Base-by-base conservation (phyloP, 2,329 filamentous ascomycete genomes). In the Monosporascus sp. region DNA sequence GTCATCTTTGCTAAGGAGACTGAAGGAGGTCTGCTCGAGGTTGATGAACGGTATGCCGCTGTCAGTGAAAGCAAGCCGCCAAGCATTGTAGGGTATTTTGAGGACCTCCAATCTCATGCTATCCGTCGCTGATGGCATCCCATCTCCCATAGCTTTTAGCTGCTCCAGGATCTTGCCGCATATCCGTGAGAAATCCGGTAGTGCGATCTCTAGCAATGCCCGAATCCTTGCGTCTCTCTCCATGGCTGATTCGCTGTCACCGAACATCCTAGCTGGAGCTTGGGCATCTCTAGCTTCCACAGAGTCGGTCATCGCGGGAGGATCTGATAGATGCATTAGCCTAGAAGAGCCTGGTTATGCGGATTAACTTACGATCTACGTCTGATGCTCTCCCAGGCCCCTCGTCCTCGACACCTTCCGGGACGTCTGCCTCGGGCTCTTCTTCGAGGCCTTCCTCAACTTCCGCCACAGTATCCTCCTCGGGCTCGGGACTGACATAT, bases 161-260 rank as follows among this genome's bases (percentile, higher is more conserved):
- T 54, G 43, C 22, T 48, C 51, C 20, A 58, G 58, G 27, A 60
- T 52, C 20, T 55, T 62, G 9, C 52, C 55, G 43, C 55, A 59
- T 57, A 63, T 63, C 37, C 59, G 60, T 17, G 43, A 47, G 35
- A 65, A 53, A 46, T 64, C 63, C 15, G 64, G 64, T 20, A 65
- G 53, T 31, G 62, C 64, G 53, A 61, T 63, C 41, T 66, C 59
- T 27, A 65, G 45, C 47, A 65, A 51, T 35, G 65, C 64, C 37
- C 61, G 55, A 6, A 64, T 50, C 48, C 52, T 60, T 17, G 57
- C 59, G 31, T 50, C 55, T 31, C 55, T 55, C 27, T 61, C 55
- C 20, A 60, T 58, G 15, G 56, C 48, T n/a, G 54, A 55, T n/a
- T 60, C 61, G 24, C 51, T 52, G 35, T 48, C 24, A 20, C 55